Percentiles rank a stretch among this genome's conserved stretches.
phyloP scores from a whole-genome alignment of 306 rosid species.

The Heteromeles arbutifolia region DNA sequence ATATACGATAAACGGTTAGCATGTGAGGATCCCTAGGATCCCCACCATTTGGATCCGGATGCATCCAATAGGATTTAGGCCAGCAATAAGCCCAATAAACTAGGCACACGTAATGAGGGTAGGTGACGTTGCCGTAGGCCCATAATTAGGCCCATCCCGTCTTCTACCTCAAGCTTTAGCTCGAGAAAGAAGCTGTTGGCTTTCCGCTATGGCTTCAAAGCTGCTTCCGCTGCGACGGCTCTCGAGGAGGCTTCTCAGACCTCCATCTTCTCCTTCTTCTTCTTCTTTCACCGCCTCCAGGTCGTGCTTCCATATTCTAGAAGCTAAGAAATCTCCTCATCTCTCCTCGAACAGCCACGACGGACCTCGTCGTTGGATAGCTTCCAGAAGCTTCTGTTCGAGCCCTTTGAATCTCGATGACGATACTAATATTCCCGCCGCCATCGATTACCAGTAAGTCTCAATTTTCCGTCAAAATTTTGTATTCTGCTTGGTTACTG shows the following conservation, averaged over 20 bases:
- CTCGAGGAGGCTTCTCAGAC: constrained; percentile 34
- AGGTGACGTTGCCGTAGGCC: background rate
- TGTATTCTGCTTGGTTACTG: background rate
- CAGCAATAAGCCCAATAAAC: background rate
- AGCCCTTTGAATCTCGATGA: constrained; percentile 32
- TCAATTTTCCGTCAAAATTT: background rate
- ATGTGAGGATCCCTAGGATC: too few relatives aligned
- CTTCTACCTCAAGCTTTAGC: background rate
- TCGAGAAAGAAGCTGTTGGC: background rate
- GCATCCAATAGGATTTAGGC: too few relatives aligned
- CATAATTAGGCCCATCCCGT: background rate
- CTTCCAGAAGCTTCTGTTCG: constrained; percentile 53
- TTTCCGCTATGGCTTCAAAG: constrained; percentile 43
- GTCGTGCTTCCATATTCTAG: constrained; percentile 14
- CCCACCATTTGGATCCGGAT: too few relatives aligned
- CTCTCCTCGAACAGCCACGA: background rate
- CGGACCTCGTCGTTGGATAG: constrained; percentile 3
- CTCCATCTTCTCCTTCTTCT: constrained; percentile 16
- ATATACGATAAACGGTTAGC: too few relatives aligned
- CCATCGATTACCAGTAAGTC: constrained; percentile 64
- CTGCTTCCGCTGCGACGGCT: constrained; percentile 37
- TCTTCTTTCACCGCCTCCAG: constrained; percentile 17
- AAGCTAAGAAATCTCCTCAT: constrained; percentile 18
- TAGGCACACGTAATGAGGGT: background rate
- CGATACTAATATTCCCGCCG: constrained; percentile 45